Evolutionary conservation across 768 basidiomycete genomes (phyloP).

Genomic region (Suillus tomentosus): DNA sequence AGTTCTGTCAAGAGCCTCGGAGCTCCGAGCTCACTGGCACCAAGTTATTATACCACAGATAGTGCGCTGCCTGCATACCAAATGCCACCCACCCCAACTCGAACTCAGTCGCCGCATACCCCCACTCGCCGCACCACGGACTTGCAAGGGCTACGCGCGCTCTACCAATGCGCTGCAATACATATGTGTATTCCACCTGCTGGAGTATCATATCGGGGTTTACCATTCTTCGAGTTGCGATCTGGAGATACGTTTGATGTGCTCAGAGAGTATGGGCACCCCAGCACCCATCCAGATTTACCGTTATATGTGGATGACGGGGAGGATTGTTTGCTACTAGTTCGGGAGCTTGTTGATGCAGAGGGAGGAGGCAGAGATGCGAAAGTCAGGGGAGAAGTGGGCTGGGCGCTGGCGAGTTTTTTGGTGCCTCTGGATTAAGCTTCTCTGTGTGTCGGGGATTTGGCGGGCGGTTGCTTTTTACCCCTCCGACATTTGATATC

Average conservation of each 20-base stretch:
- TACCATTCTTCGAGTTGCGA: conserved; percentile 75
- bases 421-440: conserved; percentile 56
- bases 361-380: conserved; percentile 14
- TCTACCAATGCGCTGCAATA: conserved; percentile 69
- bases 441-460: background rate
- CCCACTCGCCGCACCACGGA: conserved; percentile 28
- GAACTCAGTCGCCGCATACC: conserved; percentile 25
- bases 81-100: conserved; percentile 13
- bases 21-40: conserved; percentile 30
- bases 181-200: conserved; percentile 68
- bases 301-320: conserved; percentile 79
- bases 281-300: conserved; percentile 68
- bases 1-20: conserved; percentile 36
- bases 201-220: conserved; percentile 66
- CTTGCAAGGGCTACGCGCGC: conserved; percentile 42
- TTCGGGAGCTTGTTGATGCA: conserved; percentile 43
- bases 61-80: conserved; percentile 26
- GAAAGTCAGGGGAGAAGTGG: conserved; percentile 47
- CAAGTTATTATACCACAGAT: conserved; percentile 25
- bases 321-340: conserved; percentile 75
- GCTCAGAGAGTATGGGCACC: conserved; percentile 77
- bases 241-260: conserved; percentile 67
- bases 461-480: background rate
- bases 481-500: background rate
- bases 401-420: conserved; percentile 85